Base-by-base conservation (phyloP, 164 flowering plant species). In the Piper longum region DNA sequence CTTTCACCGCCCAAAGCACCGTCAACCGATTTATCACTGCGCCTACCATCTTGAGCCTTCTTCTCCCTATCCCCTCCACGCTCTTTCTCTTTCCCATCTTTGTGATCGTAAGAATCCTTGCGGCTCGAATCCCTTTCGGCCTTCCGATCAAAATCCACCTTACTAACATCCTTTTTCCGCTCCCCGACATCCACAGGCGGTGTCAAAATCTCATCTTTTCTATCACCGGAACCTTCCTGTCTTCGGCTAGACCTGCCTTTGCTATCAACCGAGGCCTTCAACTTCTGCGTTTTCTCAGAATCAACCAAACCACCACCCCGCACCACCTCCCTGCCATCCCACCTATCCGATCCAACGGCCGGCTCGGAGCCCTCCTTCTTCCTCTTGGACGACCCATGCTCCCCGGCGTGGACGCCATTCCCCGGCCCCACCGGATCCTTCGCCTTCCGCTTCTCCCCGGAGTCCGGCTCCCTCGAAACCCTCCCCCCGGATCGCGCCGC, bases 221-320 rank as follows among this genome's bases (percentile, higher is more conserved):
- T 75, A 69, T 76, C 79, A 63, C 63, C 70, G 42, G 57, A 66
- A 66, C 70, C 71, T 64, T 78, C 86, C 39, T 70, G 70, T 61
- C 80, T 66, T 59, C 81, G 59, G 67, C 83, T 75, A 6, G 79
- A 70, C 68, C 73, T 78, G 61, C 78, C 73, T 75, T 77, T 83
- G 3, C 74, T 72, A 59, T 83, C 83, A 60, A 64, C 74, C 36
- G 66, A 73, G 41, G 43, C 66, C 68, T 75, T 78, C 14, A 69
- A 62, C 41, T 75, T 72, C 62, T 54, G 18, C 43, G 66, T 67
- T 17, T 67, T 68, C 59, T 76, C 79, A 6, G 63, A 59, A 69
- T 75, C 81, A 48, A 63, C 48, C 43, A 73, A 62, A 48, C 65
- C 69, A 61, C 66, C 76, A 5, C 44, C 70, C 11, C 58, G 52